Conservation (phyloP, 2,329 filamentous ascomycete genomes). For the Gnomoniopsis sp. region DNA sequence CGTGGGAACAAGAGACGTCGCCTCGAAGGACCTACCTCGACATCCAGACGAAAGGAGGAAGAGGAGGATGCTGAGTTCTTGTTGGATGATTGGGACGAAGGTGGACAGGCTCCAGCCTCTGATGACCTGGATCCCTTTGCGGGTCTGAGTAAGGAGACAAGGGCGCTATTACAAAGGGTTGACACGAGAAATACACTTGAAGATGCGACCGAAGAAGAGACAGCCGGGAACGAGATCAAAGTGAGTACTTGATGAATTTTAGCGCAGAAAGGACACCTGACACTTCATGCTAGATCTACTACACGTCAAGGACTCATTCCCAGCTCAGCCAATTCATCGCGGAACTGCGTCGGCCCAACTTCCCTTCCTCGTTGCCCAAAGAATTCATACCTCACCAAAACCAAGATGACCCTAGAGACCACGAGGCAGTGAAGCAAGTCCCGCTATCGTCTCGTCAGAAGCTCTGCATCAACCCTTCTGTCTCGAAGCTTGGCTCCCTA, state of each 20-base stretch:
- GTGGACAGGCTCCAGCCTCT: slow-evolving; percentile 22
- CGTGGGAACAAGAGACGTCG: slow-evolving; percentile 45
- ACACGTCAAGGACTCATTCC: slow-evolving; percentile 89
- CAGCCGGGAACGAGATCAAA: slow-evolving; percentile 65
- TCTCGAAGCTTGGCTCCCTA: slow-evolving; percentile 65
- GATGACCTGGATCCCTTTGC: slow-evolving; percentile 39
- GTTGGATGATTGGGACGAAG: slow-evolving; percentile 66
- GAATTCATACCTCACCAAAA: slow-evolving; percentile 24
- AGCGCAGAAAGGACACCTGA: background rate
- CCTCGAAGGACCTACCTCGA: slow-evolving; percentile 32
- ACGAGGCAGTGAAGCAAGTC: slow-evolving; percentile 72
- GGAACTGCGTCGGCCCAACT: slow-evolving; percentile 73
- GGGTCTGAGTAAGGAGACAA: slow-evolving; percentile 70
- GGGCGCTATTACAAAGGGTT: slow-evolving; percentile 67
- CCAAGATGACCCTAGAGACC: slow-evolving; percentile 20
- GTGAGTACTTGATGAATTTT: slow-evolving; percentile 30
- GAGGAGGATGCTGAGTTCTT: slow-evolving; percentile 68
- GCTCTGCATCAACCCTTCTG: slow-evolving; percentile 83
- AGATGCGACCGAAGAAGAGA: slow-evolving; percentile 34
- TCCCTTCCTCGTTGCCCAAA: slow-evolving; percentile 66
- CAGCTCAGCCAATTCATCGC: slow-evolving; percentile 85
- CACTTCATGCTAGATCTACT: slow-evolving; percentile 61
- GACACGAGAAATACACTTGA: slow-evolving; percentile 38
- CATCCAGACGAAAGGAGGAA: slow-evolving; percentile 17
- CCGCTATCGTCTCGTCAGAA: slow-evolving; percentile 84